Conservation (phyloP, 352 stramenopile species). For the Peronospora destructor region DNA sequence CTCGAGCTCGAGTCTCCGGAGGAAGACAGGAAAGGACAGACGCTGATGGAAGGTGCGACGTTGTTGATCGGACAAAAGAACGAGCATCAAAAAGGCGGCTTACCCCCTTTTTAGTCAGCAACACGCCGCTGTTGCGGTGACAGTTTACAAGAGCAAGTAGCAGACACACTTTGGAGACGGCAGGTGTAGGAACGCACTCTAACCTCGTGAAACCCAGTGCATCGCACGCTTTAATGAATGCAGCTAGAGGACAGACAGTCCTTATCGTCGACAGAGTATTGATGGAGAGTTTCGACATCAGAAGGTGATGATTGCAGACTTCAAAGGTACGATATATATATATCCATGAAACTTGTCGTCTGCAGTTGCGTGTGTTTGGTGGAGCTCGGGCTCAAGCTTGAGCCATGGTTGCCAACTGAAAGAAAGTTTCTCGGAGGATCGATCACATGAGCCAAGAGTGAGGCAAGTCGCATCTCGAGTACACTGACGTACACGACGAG, state of each 20-base stretch:
- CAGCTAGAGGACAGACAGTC: no score
- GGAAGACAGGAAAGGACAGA: slow-evolving; percentile 19
- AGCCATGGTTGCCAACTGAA: background rate
- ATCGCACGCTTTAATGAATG: no score
- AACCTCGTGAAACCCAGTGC: no score
- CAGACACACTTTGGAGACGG: no score
- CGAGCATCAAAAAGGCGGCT: background rate
- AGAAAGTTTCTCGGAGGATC: background rate
- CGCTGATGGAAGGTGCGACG: slow-evolving; percentile 16
- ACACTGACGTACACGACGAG: slow-evolving; percentile 22
- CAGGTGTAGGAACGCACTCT: no score
- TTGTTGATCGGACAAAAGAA: slow-evolving; percentile 11
- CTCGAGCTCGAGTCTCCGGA: slow-evolving; percentile 1
- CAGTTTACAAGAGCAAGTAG: no score
- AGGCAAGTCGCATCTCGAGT: slow-evolving; percentile 1
- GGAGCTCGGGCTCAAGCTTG: background rate
- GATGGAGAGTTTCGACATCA: no score
- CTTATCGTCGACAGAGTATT: no score
- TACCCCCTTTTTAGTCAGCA: background rate
- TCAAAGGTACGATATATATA: no score
- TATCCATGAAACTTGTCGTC: background rate
- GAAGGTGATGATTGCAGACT: no score
- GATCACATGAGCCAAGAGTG: slow-evolving; percentile 5
- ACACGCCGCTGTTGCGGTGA: no score
- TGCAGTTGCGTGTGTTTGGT: background rate